Evolutionary conservation across 169 alveolate species (phyloP), one percentile per base, ranked within the genome.

Genomic region (Cryptosporidium xiaoi): DNA sequence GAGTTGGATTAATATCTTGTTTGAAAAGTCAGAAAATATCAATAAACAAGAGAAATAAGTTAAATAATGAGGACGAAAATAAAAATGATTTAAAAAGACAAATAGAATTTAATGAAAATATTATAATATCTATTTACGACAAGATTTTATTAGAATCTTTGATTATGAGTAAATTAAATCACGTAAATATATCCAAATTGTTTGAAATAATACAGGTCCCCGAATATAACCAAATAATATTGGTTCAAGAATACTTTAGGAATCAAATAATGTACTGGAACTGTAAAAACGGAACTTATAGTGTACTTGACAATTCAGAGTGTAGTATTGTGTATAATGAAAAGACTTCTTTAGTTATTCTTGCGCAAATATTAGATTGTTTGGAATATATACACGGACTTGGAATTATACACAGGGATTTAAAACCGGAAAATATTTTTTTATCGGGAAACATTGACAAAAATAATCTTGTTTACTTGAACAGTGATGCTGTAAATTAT

Each of bases 371-470:
- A 62, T 33, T 77, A 1, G 44, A 20, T 40, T 77, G 65, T 58
- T 33, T 77, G 27, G 87, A 77, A 10, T 77, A 77, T 62, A 34
- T 77, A 48, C 87, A 77, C 29, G 46, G 27, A 13, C 3, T 27
- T 16, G 50, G 29, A 24, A 24, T 77, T n/a, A 40, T 77, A 6
- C 87, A 77, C 34, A 55, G 71, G 24, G 87, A 77, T n/a, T 58
- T 77, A 46, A 77, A 77, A 46, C 87, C 87, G 13, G 87, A 77
- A 15, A 77, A 77, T 44, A 77, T 77, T 27, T 69, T 69, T 56
- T 58, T 77, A 60, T 20, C 87, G 3, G 24, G 27, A 20, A 29
- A 3, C 31, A 16, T 16, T 46, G 48, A 34, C 27, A 29, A n/a
- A 27, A 18, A 27, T 15, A 7, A 64, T 64, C 51, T 29, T 1